Base-by-base conservation (phyloP, 345 rosid genomes). In the Eucalyptus tenuipes region DNA sequence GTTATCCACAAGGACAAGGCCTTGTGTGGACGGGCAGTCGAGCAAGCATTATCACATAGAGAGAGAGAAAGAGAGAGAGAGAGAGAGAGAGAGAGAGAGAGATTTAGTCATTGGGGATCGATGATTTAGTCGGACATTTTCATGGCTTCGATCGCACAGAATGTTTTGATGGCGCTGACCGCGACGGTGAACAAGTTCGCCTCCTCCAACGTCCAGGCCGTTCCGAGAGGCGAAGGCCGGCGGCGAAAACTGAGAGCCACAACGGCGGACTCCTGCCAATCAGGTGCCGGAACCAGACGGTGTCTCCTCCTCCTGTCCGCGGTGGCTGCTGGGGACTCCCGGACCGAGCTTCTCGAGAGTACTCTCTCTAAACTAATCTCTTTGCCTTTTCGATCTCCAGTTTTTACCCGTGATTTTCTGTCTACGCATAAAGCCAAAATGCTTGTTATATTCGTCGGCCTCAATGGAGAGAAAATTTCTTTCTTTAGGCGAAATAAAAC, bases 151-250 rank as follows among this genome's bases (percentile, higher is more conserved):
- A 90, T 97, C 42, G 92, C 93, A 37, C 99, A 97, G 92, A 96
- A 95, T 90, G 91, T 97, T 48, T 91, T 96, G 89, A 96, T 97
- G 99, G 99, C 99, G 45, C 87, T 97, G 84, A 96, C 99, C n/a
- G 99, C 93, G 29, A 96, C 98, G 16, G 95, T 96, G 85, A 97
- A 97, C 99, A 94, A 95, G 88, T 95, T 90, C 49, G 94, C 97
- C 91, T 94, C 99, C 33, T 94, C 97, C 53, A 97, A 96, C 87
- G 94, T 96, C 50, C 94, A 93, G 89, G 93, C 99, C 14, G 94
- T 95, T 29, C 97, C 92, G 5, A 93, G 92, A 91, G 91, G 91
- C 85, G 95, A 93, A n/a, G 86, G 93, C 29, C 53, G 90, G 44
- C 64, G 87, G 33, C 42, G 85, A 47, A 37, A 49, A 80, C 49